Base-by-base conservation (phyloP, 768 basidiomycete species). In the Tylopilus cervinicoccineus region DNA sequence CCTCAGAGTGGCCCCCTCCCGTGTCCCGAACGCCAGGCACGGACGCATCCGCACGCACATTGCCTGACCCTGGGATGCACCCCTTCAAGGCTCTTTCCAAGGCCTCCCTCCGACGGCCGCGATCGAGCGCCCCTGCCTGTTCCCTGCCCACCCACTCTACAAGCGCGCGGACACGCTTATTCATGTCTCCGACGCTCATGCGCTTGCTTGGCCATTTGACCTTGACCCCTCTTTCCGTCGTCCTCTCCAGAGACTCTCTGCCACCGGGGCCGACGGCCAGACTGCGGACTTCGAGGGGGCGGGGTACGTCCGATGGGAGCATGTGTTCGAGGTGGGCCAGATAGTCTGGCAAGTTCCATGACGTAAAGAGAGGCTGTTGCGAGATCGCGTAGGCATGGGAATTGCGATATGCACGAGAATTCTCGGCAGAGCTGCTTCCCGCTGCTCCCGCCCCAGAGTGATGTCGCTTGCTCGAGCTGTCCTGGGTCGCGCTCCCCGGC, bases 121-220 rank as follows among this genome's bases (percentile, higher is more conserved):
- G 79, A 62, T 90, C 89, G 31, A 77, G 72, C 10, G 85, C 84
- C 54, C 74, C 80, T 8, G 85, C 88, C 66, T 92, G 88, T 61
- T 92, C 88, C 48, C 91, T 75, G 24, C 86, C 88, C n/a, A 96
- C 91, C 83, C 89, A 97, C 60, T 96, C 94, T 17, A 95, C 81
- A 40, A 98, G 76, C 36, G 86, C 81, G 29, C 90, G 77, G 20
- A 95, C 90, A 22, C 95, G 83, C 71, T 96, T 96, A 67, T 92
- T 89, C 92, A 98, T 95, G 65, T 97, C 95, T 17, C 84, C 87
- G n/a, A 95, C 86, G 57, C 93, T 96, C 80, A 85, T 93, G 43
- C 95, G 79, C 70, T 94, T 93, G 55, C 83, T 82, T 1, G 94
- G 95, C 86, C 91, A 98, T 59, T 90, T 87, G 48, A 96, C 86